phyloP scores from a whole-genome alignment of 352 stramenopile species.

The Phytopythium boreale region DNA sequence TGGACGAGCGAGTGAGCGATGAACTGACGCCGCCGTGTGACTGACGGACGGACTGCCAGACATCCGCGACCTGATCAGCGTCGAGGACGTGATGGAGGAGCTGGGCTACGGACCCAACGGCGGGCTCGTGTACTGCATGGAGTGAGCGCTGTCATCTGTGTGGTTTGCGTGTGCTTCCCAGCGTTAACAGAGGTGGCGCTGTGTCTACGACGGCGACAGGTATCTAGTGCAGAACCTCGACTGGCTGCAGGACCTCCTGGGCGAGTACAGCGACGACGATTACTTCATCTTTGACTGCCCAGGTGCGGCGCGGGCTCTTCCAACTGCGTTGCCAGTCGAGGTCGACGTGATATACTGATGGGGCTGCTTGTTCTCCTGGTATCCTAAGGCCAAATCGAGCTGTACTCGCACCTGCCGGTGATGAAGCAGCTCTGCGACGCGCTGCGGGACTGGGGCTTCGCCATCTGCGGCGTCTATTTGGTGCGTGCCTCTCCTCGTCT shows the following conservation, averaged over 20 bases:
- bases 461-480: constrained; percentile 89
- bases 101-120: constrained; percentile 97
- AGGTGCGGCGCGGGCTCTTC: constrained; percentile 48
- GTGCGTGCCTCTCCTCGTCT: constrained; percentile 16
- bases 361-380: background rate
- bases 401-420: constrained; percentile 90
- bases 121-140: constrained; percentile 98
- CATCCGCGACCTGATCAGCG: constrained; percentile 94
- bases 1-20: no score
- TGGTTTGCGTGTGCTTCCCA: no score
- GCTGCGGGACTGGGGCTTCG: constrained; percentile 83
- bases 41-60: constrained; percentile 26
- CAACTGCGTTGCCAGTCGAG: background rate
- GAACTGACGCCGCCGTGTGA: constrained; percentile 3
- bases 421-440: constrained; percentile 88
- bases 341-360: background rate
- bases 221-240: constrained; percentile 93
- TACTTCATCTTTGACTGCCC: constrained; percentile 99
- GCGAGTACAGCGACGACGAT: constrained; percentile 89
- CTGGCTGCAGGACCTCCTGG: constrained; percentile 93
- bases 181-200: constrained; percentile 2
- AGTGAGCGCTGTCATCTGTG: constrained; percentile 59
- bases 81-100: constrained; percentile 97
- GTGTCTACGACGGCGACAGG: constrained; percentile 18
- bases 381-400: constrained; percentile 83